phyloP scores from a whole-genome alignment of 768 basidiomycete species.

The Calvatia gigantea region DNA sequence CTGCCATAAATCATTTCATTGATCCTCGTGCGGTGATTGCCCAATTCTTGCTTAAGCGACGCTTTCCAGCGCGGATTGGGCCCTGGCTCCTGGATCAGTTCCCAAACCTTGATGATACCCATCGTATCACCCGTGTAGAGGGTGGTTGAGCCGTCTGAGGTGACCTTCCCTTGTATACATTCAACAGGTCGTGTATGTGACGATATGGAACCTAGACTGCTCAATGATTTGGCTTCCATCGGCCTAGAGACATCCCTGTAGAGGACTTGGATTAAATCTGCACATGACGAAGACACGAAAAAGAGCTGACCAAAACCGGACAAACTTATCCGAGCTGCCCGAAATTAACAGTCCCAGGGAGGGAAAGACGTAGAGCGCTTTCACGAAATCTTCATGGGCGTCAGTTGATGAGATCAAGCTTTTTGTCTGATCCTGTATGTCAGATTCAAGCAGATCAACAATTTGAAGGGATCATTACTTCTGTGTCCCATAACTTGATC shows the following conservation, averaged over 20 bases:
- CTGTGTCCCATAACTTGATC: constrained; percentile 82
- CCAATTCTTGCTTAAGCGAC: constrained; percentile 50
- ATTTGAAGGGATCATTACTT: constrained; percentile 42
- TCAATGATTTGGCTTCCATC: constrained; percentile 37
- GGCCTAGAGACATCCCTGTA: constrained; percentile 61
- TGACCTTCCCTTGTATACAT: constrained; percentile 54
- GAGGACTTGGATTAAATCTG: neutral
- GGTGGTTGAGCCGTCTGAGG: constrained; percentile 41
- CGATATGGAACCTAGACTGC: constrained; percentile 65
- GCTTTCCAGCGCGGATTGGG: constrained; percentile 44
- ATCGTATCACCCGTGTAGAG: constrained; percentile 90
- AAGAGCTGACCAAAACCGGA: constrained; percentile 77
- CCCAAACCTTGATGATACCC: constrained; percentile 86
- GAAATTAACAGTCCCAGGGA: constrained; percentile 69
- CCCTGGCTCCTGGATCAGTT: constrained; percentile 43
- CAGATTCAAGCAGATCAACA: neutral
- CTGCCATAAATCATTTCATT: constrained; percentile 65
- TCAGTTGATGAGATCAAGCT: constrained; percentile 63
- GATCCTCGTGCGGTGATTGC: constrained; percentile 79
- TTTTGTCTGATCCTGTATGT: constrained; percentile 51
- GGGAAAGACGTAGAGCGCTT: constrained; percentile 72
- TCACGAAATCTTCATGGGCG: constrained; percentile 91
- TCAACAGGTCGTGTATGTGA: constrained; percentile 89
- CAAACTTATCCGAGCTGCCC: constrained; percentile 84
- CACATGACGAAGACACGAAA: neutral